Conservation (phyloP, 306 rosid genomes). For the Rosa rugosa region DNA sequence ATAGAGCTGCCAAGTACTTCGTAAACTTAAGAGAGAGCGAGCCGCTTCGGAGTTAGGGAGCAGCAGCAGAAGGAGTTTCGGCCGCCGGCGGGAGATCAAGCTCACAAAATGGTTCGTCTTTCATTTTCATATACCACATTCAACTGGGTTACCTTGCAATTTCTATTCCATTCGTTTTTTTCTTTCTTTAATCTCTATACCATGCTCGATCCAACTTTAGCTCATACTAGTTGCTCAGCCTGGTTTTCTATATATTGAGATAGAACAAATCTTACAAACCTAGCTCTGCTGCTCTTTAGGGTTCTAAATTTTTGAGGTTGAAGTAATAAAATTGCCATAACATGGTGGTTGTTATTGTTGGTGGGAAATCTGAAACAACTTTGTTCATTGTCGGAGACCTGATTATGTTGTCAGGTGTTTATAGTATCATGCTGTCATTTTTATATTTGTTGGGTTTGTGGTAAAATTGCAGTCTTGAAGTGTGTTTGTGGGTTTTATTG, state of each 20-base stretch:
- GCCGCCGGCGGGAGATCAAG: not conserved
- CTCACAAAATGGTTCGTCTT: conserved; percentile 12
- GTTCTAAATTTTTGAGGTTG: not conserved
- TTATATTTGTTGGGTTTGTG: not conserved
- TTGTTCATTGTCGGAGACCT: not conserved
- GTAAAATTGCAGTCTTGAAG: not conserved
- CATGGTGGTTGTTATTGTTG: not conserved
- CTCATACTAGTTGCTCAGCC: not conserved
- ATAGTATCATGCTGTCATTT: not conserved
- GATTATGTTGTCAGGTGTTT: no score
- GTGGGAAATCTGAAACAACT: not conserved
- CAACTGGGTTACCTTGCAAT: not conserved
- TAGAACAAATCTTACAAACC: not conserved
- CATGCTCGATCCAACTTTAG: not conserved
- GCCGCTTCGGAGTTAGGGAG: conserved; percentile 11
- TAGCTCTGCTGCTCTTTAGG: not conserved
- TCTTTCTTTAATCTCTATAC: not conserved
- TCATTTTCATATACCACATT: not conserved
- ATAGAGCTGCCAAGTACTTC: not conserved
- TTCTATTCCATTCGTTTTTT: not conserved
- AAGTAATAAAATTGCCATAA: not conserved
- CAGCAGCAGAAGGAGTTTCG: not conserved
- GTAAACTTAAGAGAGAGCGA: not conserved
- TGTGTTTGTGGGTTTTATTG: not conserved
- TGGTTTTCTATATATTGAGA: not conserved